Percentiles rank a stretch among this genome's conserved stretches.
Evolutionary conservation across 2,329 filamentous ascomycete species (phyloP).

Genomic region (Fusarium sp.): DNA sequence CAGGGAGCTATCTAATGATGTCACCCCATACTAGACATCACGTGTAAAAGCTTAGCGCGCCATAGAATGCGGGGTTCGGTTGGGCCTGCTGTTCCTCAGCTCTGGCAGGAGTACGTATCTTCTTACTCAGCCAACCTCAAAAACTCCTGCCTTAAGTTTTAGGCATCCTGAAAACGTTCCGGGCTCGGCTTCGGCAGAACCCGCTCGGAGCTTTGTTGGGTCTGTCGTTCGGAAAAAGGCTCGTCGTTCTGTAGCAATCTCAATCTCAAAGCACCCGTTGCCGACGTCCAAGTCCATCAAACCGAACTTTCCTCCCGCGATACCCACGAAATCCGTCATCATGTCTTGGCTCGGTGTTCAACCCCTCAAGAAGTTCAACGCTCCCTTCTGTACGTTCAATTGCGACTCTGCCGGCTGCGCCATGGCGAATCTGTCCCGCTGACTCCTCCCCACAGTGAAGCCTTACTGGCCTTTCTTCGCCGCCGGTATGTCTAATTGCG

Average conservation of each 20-base stretch:
- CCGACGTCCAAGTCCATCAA: slow-evolving; percentile 47
- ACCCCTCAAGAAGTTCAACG: slow-evolving; percentile 82
- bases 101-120: slow-evolving; percentile 24
- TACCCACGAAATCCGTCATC: slow-evolving; percentile 60
- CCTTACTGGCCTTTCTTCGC: slow-evolving; percentile 94
- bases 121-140: slow-evolving; percentile 17
- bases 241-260: slow-evolving; percentile 55
- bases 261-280: slow-evolving; percentile 46
- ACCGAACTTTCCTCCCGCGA: slow-evolving; percentile 52
- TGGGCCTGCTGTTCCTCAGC: slow-evolving; percentile 30
- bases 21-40: slow-evolving; percentile 40
- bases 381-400: slow-evolving; percentile 77
- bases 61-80: slow-evolving; percentile 46
- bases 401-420: slow-evolving; percentile 35
- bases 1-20: slow-evolving; percentile 44
- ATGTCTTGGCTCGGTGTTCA: slow-evolving; percentile 78
- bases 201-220: slow-evolving; percentile 48
- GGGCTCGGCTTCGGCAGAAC: slow-evolving; percentile 52
- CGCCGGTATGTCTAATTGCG: slow-evolving; percentile 77
- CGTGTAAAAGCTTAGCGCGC: slow-evolving; percentile 42
- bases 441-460: slow-evolving; percentile 70
- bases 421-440: slow-evolving; percentile 44
- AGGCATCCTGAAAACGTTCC: slow-evolving; percentile 42
- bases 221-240: slow-evolving; percentile 53
- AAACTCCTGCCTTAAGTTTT: slow-evolving; percentile 32